Conservation (phyloP, 2,329 filamentous ascomycete genomes). For the Dactylellina sp. region DNA sequence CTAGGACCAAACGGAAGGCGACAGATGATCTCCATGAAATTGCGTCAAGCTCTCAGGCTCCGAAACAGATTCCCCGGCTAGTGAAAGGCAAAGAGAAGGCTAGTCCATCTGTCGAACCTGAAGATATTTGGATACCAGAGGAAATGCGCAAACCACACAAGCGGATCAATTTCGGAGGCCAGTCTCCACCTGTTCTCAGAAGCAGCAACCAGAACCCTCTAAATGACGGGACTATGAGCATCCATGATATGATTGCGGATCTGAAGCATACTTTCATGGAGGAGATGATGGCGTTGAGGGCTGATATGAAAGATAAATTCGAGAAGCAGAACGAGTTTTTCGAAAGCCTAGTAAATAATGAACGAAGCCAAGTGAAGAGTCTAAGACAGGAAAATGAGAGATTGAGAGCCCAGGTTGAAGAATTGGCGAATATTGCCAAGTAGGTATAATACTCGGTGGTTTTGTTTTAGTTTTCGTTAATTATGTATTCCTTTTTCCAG, state of each 20-base stretch:
- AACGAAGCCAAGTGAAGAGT: conserved; percentile 32
- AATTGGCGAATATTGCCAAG: conserved; percentile 24
- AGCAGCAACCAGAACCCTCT: background rate
- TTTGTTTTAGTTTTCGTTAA: conserved; percentile 1
- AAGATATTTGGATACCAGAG: conserved; percentile 54
- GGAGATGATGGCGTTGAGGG: conserved; percentile 38
- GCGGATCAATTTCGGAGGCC: conserved; percentile 34
- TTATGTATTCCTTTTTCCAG: conserved; percentile 3
- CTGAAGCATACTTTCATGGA: conserved; percentile 40
- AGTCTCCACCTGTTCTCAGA: conserved; percentile 13
- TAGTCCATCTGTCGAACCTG: conserved; percentile 18
- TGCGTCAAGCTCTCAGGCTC: background rate
- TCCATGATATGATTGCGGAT: conserved; percentile 54
- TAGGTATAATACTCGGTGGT: background rate
- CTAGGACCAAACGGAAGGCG: conserved; percentile 44
- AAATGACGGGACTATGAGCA: conserved; percentile 46
- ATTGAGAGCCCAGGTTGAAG: conserved; percentile 46
- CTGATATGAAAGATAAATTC: conserved; percentile 50
- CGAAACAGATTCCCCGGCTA: background rate
- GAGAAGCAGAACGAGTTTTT: conserved; percentile 46
- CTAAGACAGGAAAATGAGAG: conserved; percentile 47
- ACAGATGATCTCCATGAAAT: conserved; percentile 36
- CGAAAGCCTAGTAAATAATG: conserved; percentile 34
- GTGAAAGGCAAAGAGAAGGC: conserved; percentile 43
- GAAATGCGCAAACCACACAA: conserved; percentile 44